phyloP scores from a whole-genome alignment of 176 grass and related monocot genomes.

The Zizania latifolia region DNA sequence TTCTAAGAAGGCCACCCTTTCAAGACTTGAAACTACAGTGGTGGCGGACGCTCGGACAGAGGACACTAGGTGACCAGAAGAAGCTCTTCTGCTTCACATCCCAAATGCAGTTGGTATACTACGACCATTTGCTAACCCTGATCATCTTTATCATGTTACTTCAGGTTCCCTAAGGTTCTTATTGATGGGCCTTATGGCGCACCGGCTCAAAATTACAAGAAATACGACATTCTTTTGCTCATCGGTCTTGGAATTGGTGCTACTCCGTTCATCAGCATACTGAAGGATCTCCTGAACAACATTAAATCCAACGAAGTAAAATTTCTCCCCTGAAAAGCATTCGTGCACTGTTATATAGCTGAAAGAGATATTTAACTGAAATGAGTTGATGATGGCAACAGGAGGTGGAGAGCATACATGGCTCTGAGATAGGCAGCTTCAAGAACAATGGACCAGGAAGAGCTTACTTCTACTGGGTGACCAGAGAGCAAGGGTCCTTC shows the following conservation, averaged over 20 bases:
- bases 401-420: slow-evolving; percentile 56
- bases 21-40: slow-evolving; percentile 95
- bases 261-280: slow-evolving; percentile 98
- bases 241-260: slow-evolving; percentile 93
- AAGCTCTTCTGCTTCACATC: neutral
- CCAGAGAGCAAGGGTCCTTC: slow-evolving; percentile 97
- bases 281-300: slow-evolving; percentile 90
- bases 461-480: slow-evolving; percentile 99
- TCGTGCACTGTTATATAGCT: neutral
- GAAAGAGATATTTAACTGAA: slow-evolving; percentile 18
- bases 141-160: neutral
- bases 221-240: slow-evolving; percentile 96
- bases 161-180: slow-evolving; percentile 77
- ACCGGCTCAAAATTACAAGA: slow-evolving; percentile 98
- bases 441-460: slow-evolving; percentile 76
- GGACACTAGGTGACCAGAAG: slow-evolving; percentile 55
- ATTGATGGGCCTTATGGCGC: slow-evolving; percentile 95
- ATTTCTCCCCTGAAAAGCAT: slow-evolving; percentile 11
- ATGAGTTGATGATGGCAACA: slow-evolving; percentile 40
- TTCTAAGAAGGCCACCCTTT: slow-evolving; percentile 90
- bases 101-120: neutral
- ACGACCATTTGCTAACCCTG: slow-evolving; percentile 12
- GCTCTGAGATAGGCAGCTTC: slow-evolving; percentile 50
- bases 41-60: slow-evolving; percentile 64
- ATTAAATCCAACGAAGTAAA: slow-evolving; percentile 75